Percentiles rank a stretch among this genome's conserved stretches.
Evolutionary conservation across 2,329 filamentous ascomycete species (phyloP).

Genomic region (Didymella sp.): DNA sequence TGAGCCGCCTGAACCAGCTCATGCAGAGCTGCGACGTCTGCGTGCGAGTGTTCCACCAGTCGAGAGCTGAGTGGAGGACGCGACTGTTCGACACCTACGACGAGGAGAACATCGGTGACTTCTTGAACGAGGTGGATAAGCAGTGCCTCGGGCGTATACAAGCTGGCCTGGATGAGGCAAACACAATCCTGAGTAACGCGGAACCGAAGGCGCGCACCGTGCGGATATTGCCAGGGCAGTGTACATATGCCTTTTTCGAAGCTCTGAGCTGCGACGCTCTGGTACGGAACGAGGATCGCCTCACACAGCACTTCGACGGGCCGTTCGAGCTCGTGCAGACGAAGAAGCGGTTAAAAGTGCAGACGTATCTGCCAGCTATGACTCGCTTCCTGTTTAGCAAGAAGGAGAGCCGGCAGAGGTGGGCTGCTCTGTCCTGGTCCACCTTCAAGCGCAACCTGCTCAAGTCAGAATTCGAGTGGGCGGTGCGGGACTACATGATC

Average conservation of each 20-base stretch:
- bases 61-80: slow-evolving; percentile 50
- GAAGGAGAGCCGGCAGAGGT: slow-evolving; percentile 67
- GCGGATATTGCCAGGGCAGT: slow-evolving; percentile 60
- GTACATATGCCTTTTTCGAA: slow-evolving; percentile 85
- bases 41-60: slow-evolving; percentile 57
- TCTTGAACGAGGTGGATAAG: slow-evolving; percentile 55
- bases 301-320: slow-evolving; percentile 72
- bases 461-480: slow-evolving; percentile 83
- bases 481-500: slow-evolving; percentile 75
- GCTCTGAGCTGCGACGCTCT: slow-evolving; percentile 84
- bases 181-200: slow-evolving; percentile 50
- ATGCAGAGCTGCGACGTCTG: slow-evolving; percentile 59
- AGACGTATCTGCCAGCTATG: slow-evolving; percentile 79
- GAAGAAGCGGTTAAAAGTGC: slow-evolving; percentile 78
- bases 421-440: slow-evolving; percentile 74
- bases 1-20: slow-evolving; percentile 49
- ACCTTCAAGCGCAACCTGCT: slow-evolving; percentile 70
- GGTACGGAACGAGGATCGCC: slow-evolving; percentile 63
- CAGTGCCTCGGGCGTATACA: slow-evolving; percentile 56
- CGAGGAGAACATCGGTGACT: slow-evolving; percentile 53
- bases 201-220: slow-evolving; percentile 61
- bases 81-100: slow-evolving; percentile 54
- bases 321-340: slow-evolving; percentile 83
- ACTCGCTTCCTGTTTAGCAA: slow-evolving; percentile 82
- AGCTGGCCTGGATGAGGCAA: slow-evolving; percentile 52